Percentiles rank a stretch among this genome's conserved stretches.
These are phyloP conservation scores for Aspergillus asperescens DNA, from an alignment of 495 filamentous ascomycete genomes.

Conservation along the genomic window DNA sequence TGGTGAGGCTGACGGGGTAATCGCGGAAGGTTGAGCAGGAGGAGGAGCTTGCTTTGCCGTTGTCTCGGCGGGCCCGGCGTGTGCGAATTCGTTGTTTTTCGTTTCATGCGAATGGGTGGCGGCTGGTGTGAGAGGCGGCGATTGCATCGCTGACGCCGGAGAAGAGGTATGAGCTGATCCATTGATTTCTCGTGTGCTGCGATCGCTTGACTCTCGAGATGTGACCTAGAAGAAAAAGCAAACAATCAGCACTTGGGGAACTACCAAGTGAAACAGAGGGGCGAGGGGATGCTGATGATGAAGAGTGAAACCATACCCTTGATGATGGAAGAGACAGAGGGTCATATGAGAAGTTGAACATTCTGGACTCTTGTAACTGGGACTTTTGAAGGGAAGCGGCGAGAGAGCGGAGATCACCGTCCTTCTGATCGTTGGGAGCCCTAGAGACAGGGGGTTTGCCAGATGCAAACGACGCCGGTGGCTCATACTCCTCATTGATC, in stretches of 20 bases:
- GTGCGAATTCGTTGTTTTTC: conserved; percentile 20
- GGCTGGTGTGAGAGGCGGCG: conserved; percentile 84
- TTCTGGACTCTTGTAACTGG: conserved; percentile 71
- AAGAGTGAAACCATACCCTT: conserved; percentile 55
- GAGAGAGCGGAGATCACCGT: conserved; percentile 65
- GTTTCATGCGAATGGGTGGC: conserved; percentile 57
- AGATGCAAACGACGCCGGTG: conserved; percentile 38
- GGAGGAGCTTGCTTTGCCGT: conserved; percentile 41
- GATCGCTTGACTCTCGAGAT: conserved; percentile 45
- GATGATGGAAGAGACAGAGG: conserved; percentile 82
- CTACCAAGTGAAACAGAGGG: neutral
- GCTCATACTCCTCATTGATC: conserved; percentile 70
- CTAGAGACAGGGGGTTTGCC: conserved; percentile 29
- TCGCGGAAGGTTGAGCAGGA: conserved; percentile 56
- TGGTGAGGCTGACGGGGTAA: conserved; percentile 46
- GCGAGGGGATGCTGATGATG: neutral
- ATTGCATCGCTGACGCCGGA: conserved; percentile 63
- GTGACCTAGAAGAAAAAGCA: conserved; percentile 33
- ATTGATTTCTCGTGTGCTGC: conserved; percentile 34
- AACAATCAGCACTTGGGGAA: conserved; percentile 14
- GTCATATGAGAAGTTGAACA: conserved; percentile 81
- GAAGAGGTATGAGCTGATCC: conserved; percentile 45
- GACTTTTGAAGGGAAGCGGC: conserved; percentile 66
- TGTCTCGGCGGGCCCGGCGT: conserved; percentile 23
- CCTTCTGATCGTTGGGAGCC: conserved; percentile 29